phyloP scores from a whole-genome alignment of 169 alveolate genomes.

The Babesia gibsoni region DNA sequence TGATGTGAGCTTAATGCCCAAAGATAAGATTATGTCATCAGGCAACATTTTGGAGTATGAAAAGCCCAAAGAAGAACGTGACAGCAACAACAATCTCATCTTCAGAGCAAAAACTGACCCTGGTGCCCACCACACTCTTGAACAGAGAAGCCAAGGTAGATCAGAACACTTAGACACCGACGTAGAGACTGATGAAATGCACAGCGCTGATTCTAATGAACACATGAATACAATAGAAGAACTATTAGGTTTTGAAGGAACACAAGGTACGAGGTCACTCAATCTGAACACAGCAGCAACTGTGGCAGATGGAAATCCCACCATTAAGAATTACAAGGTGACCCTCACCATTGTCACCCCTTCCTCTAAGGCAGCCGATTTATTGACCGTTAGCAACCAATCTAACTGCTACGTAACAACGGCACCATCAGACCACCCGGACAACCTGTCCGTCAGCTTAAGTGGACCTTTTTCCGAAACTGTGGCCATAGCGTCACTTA shows the following conservation, averaged over 20 bases:
- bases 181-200: not conserved
- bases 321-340: not conserved
- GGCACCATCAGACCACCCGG: conserved; percentile 9
- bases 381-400: not conserved
- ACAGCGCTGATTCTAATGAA: not conserved
- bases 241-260: too few relatives aligned
- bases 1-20: conserved; percentile 1
- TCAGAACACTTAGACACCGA: not conserved
- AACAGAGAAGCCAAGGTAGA: not conserved
- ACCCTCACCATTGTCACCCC: conserved; percentile 11
- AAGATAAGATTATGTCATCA: not conserved
- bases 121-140: not conserved
- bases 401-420: conserved; percentile 33
- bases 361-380: conserved; percentile 1
- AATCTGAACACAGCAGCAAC: conserved; percentile 4
- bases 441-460: conserved; percentile 5
- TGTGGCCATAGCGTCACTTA: conserved; percentile 2
- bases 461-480: conserved; percentile 26
- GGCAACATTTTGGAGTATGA: too few relatives aligned
- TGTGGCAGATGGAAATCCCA: not conserved
- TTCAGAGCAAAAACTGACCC: not conserved
- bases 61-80: conserved; percentile 4
- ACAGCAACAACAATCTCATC: conserved; percentile 6
- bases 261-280: not conserved
- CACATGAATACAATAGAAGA: not conserved